Evolutionary conservation across 2,329 filamentous ascomycete species (phyloP).

Genomic region (Botrytis cinerea): DNA sequence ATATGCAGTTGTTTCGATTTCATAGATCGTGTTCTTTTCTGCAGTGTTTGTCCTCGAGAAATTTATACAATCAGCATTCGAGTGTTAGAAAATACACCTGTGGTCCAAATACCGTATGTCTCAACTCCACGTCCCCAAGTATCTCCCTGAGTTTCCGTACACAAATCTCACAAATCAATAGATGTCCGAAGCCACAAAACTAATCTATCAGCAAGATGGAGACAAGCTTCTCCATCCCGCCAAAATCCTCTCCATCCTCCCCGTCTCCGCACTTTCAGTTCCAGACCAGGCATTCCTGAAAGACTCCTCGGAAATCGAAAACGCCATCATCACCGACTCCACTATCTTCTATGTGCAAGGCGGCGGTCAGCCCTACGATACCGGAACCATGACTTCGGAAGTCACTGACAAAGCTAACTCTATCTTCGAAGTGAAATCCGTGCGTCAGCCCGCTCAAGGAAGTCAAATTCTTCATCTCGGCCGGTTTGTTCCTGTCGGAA

Average conservation of each 20-base stretch:
- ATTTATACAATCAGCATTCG: not conserved
- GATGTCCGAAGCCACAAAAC: not conserved
- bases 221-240: not conserved
- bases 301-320: not conserved
- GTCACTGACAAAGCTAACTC: not conserved
- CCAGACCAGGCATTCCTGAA: not conserved
- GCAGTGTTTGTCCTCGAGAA: not conserved
- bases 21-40: not conserved
- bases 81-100: not conserved
- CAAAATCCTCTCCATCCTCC: not conserved
- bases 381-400: not conserved
- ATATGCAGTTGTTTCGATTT: not conserved
- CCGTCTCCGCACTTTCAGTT: not conserved
- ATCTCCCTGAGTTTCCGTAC: not conserved
- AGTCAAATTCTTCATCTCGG: not conserved
- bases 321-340: not conserved
- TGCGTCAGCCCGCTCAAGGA: not conserved
- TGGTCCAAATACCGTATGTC: not conserved
- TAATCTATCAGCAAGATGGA: not conserved
- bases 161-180: not conserved
- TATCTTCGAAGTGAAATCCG: not conserved
- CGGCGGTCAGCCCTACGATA: not conserved
- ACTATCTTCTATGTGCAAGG: not conserved
- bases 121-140: not conserved
- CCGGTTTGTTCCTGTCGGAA: not conserved